phyloP scores from a whole-genome alignment of 352 stramenopile genomes.

The Blastocystis sp. region DNA sequence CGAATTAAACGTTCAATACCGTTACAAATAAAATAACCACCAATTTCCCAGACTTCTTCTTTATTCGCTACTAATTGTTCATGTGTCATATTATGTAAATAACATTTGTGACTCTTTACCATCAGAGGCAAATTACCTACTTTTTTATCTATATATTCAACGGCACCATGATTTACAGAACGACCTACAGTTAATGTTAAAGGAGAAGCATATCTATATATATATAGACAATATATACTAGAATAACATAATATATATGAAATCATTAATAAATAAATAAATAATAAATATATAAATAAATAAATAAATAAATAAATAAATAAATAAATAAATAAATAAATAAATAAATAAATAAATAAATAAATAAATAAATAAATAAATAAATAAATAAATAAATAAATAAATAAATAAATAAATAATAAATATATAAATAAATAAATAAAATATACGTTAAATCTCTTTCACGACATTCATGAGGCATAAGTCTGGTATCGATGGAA shows the following conservation, averaged over 20 bases:
- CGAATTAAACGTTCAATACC: constrained; percentile 92
- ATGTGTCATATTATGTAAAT: constrained; percentile 64
- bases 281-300: too few relatives aligned
- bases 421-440: background rate
- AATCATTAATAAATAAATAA: too few relatives aligned
- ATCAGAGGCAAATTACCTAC: constrained; percentile 89
- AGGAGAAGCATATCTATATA: constrained; percentile 68
- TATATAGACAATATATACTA: too few relatives aligned
- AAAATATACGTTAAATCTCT: constrained; percentile 52
- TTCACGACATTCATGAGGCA: constrained; percentile 81
- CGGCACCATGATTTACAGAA: constrained; percentile 40
- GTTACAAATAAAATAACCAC: constrained; percentile 96
- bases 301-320: too few relatives aligned
- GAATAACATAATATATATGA: too few relatives aligned
- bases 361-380: too few relatives aligned
- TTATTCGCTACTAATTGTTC: constrained; percentile 56
- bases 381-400: too few relatives aligned
- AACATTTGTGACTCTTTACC: constrained; percentile 79
- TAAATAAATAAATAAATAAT: too few relatives aligned
- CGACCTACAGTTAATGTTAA: constrained; percentile 72
- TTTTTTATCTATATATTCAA: constrained; percentile 45
- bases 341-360: too few relatives aligned
- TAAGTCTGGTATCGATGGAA: constrained; percentile 50
- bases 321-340: too few relatives aligned
- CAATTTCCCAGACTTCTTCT: constrained; percentile 86